These are phyloP conservation scores for Logfia minima DNA, from an alignment of 129 eudicot species.

Conservation along the genomic window DNA sequence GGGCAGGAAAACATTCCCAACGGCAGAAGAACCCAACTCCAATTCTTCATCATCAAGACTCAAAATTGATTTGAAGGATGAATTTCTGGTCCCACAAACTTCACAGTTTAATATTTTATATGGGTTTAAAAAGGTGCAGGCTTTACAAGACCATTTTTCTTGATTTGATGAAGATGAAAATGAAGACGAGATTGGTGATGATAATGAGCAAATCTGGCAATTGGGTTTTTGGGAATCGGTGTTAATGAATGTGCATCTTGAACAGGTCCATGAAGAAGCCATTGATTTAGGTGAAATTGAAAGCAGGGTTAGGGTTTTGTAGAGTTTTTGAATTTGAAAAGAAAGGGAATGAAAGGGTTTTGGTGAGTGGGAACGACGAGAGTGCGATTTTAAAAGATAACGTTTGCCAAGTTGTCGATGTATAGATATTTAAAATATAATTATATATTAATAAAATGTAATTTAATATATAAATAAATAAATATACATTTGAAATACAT, in stretches of 20 bases:
- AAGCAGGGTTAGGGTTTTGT: slow-evolving; percentile 29
- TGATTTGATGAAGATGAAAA: slow-evolving; percentile 38
- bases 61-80: slow-evolving; percentile 40
- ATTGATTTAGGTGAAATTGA: slow-evolving; percentile 26
- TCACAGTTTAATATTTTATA: slow-evolving; percentile 50
- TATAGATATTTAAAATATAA: too few relatives aligned
- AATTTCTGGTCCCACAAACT: slow-evolving; percentile 75
- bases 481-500: too few relatives aligned
- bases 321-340: slow-evolving; percentile 31
- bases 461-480: too few relatives aligned
- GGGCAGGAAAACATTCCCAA: slow-evolving; percentile 75
- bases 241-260: slow-evolving; percentile 82
- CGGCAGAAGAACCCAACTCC: slow-evolving; percentile 40
- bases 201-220: slow-evolving; percentile 70
- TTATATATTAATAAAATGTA: too few relatives aligned
- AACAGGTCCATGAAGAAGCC: slow-evolving; percentile 70
- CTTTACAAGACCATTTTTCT: slow-evolving; percentile 74
- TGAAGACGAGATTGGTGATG: slow-evolving; percentile 35
- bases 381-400: slow-evolving; percentile 31
- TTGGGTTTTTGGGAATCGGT: slow-evolving; percentile 47
- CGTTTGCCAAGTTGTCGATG: too few relatives aligned
- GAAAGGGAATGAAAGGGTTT: slow-evolving; percentile 18
- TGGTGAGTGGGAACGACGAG: slow-evolving; percentile 3
- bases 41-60: slow-evolving; percentile 42
- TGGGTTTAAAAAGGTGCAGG: slow-evolving; percentile 80